Evolutionary conservation across 352 stramenopile genomes (phyloP).

Genomic region (Phytophthora sp.): DNA sequence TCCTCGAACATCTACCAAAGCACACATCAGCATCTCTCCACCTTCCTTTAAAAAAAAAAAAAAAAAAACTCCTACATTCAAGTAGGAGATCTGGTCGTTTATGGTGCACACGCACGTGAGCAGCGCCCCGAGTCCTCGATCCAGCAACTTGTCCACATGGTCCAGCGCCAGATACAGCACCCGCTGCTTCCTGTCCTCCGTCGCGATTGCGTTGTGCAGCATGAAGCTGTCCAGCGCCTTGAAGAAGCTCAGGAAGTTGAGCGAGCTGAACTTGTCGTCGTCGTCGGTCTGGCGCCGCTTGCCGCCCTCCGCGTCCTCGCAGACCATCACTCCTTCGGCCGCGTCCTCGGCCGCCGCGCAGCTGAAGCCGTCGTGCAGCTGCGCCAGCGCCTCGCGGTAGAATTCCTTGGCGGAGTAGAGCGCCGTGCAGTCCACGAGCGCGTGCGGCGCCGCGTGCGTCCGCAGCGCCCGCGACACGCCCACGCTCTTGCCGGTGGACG

Average conservation of each 20-base stretch:
- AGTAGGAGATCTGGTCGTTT: slow-evolving; percentile 67
- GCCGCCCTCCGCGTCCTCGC: background rate
- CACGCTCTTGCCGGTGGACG: slow-evolving; percentile 79
- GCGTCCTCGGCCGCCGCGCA: slow-evolving; percentile 1
- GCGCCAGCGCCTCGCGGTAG: slow-evolving; percentile 73
- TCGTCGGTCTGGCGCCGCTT: slow-evolving; percentile 3
- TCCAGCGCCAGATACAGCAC: slow-evolving; percentile 73
- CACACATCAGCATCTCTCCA: slow-evolving; percentile 7
- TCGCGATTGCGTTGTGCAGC: slow-evolving; percentile 12
- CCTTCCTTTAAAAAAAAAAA: too few species aligned
- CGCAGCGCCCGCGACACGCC: slow-evolving; percentile 53
- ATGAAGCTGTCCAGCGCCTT: slow-evolving; percentile 68
- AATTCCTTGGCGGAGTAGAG: slow-evolving; percentile 71
- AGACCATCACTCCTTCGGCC: slow-evolving; percentile 13
- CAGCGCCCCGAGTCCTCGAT: slow-evolving; percentile 56
- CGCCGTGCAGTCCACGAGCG: slow-evolving; percentile 74
- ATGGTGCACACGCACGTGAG: slow-evolving; percentile 73
- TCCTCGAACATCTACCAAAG: slow-evolving; percentile 51
- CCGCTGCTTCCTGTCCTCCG: background rate
- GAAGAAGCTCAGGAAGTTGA: slow-evolving; percentile 78
- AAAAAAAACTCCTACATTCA: slow-evolving; percentile 57
- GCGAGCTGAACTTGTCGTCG: slow-evolving; percentile 49
- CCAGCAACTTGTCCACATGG: slow-evolving; percentile 70
- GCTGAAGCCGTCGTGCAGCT: slow-evolving; percentile 46
- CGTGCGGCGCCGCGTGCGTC: slow-evolving; percentile 39